These are phyloP conservation scores for Aspergillus carlsbadensis DNA, from an alignment of 495 filamentous ascomycete genomes.

Conservation along the genomic window DNA sequence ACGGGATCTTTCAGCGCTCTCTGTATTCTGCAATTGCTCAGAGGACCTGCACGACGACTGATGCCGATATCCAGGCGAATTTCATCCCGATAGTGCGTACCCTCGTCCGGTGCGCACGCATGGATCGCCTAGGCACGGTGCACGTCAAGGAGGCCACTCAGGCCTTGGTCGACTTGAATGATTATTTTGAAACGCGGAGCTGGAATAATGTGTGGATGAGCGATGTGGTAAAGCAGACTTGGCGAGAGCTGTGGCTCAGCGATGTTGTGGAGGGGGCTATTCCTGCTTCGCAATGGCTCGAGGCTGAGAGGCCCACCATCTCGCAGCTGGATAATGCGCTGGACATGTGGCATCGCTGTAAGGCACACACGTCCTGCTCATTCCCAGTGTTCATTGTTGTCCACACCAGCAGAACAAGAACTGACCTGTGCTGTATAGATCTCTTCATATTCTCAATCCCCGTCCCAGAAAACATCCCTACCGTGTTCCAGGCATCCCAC, in stretches of 20 bases:
- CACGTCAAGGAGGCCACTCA: slow-evolving; percentile 54
- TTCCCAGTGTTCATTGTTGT: too few relatives aligned
- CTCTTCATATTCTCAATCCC: slow-evolving; percentile 68
- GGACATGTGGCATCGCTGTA: slow-evolving; percentile 58
- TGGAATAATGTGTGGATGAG: slow-evolving; percentile 64
- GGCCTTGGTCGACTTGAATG: slow-evolving; percentile 57
- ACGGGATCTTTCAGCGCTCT: slow-evolving; percentile 59
- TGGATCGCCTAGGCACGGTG: slow-evolving; percentile 42
- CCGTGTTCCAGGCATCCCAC: slow-evolving; percentile 64
- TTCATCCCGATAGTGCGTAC: slow-evolving; percentile 59
- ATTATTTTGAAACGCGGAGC: slow-evolving; percentile 56
- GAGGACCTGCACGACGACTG: slow-evolving; percentile 42
- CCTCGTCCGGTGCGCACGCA: slow-evolving; percentile 54
- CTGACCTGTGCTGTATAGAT: slow-evolving; percentile 19
- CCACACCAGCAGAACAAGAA: too few relatives aligned
- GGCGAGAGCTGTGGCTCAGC: slow-evolving; percentile 60
- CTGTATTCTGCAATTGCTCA: slow-evolving; percentile 59
- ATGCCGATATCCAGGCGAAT: slow-evolving; percentile 52
- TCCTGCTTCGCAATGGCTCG: slow-evolving; percentile 50
- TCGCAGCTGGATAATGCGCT: slow-evolving; percentile 53
- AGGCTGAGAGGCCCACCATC: slow-evolving; percentile 56
- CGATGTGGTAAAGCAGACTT: slow-evolving; percentile 52
- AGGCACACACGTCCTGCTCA: too few relatives aligned
- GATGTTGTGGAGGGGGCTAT: slow-evolving; percentile 51
- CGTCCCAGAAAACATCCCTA: slow-evolving; percentile 58